Conservation (phyloP, 176 grass and related monocot species). For the Oropetium thomaeum region DNA sequence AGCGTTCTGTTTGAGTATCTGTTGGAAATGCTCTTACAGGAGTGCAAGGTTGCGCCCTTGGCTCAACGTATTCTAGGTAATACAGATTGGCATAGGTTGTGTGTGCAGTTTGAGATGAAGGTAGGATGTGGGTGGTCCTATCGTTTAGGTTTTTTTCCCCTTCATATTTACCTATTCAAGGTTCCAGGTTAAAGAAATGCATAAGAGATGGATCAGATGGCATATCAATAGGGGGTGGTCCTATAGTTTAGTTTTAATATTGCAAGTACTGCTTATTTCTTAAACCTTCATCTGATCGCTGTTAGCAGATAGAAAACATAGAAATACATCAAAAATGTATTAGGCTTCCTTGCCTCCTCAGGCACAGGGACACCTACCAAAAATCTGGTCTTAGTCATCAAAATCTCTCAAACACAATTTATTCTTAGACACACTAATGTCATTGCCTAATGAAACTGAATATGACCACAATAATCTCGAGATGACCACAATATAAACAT, state of each 20-base stretch:
- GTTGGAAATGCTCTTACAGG: no score
- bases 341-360: background rate
- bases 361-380: background rate
- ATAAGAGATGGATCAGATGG: background rate
- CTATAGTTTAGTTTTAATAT: background rate
- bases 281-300: background rate
- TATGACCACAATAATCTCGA: constrained; percentile 7
- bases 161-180: background rate
- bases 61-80: background rate
- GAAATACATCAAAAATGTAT: background rate
- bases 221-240: background rate
- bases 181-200: background rate
- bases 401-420: background rate
- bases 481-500: constrained; percentile 7
- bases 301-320: background rate
- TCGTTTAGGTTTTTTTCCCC: background rate
- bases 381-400: background rate
- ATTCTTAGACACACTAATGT: background rate
- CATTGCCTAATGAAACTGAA: background rate
- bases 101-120: background rate
- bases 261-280: background rate
- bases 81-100: background rate
- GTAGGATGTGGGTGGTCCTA: background rate
- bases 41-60: background rate
- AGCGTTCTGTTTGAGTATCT: no score